Base-by-base conservation (phyloP, 345 rosid genomes). In the Corymbia maculata region DNA sequence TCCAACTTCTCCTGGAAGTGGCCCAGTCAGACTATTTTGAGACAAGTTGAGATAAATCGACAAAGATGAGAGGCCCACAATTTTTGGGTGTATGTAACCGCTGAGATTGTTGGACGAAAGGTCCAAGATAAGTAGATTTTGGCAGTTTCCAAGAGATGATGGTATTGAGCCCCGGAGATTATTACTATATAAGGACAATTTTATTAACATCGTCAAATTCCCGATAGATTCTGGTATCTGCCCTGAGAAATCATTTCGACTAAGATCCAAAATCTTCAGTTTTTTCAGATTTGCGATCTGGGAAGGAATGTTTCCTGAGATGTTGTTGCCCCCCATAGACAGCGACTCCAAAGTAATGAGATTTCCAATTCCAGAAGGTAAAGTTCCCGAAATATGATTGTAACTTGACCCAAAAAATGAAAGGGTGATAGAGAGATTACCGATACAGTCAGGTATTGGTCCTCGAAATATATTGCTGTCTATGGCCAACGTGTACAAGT, bases 161-260 rank as follows among this genome's bases (percentile, higher is more conserved):
- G 66, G 87, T 52, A 85, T 85, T 36, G 22, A 26, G 28, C 87
- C 87, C 19, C 51, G 44, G 9, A 85, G 87, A 21, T 55, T 86
- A 50, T 91, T 91, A 4, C 10, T 4, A 1, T 11, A 36, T 5
- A 91, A 51, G 8, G 66, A 1, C 19, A 89, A 79, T 5, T 6
- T 12, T 13, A 12, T 6, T 19, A 89, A 42, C 17, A 36, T 16
- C 28, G 59, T 85, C 15, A 85, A 52, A 64, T 88, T 89, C 4
- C 87, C 85, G 3, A 89, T 5, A 52, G 87, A 90, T 13, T 79
- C 8, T 6, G 91, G 92, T 36, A 90, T 89, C 8, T 10, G 51
- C 52, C 92, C 91, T 9, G 51, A 64, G 4, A 92, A 45, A 15
- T 28, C 13, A 49, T 90, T 89, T 51, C 9, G 24, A 19, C 3